Evolutionary conservation across 192 early-diverging fungal genomes (phyloP).

Genomic region (Coemansia sp.): DNA sequence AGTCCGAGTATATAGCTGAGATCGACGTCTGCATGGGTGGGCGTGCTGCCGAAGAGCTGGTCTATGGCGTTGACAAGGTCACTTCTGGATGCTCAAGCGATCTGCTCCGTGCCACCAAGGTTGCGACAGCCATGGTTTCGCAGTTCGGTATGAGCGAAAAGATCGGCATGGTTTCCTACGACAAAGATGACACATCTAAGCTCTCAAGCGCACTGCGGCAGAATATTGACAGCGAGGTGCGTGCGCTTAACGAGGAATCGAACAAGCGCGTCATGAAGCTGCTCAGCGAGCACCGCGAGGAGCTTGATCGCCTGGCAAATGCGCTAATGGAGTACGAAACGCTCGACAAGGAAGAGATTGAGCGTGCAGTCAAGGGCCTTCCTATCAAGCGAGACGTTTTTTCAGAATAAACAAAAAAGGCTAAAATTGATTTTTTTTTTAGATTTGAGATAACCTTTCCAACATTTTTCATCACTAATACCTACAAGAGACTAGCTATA

Average conservation of each 20-base stretch:
- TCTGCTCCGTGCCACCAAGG: constrained; percentile 82
- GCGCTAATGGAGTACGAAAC: constrained; percentile 98
- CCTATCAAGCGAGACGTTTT: constrained; percentile 40
- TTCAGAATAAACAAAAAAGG: not conserved
- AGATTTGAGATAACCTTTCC: too few relatives aligned
- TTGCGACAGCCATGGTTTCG: constrained; percentile 90
- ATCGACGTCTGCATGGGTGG: constrained; percentile 99
- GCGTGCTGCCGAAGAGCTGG: constrained; percentile 94
- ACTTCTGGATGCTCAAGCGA: constrained; percentile 94
- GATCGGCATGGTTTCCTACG: constrained; percentile 79
- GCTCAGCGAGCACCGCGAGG: constrained; percentile 75
- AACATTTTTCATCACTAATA: too few relatives aligned
- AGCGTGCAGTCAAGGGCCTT: constrained; percentile 55
- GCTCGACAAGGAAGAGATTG: constrained; percentile 84
- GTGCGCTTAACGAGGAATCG: constrained; percentile 68
- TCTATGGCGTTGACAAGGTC: constrained; percentile 92
- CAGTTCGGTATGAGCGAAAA: constrained; percentile 94
- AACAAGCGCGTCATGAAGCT: constrained; percentile 71
- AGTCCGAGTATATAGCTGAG: constrained; percentile 81
- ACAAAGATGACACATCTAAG: constrained; percentile 71
- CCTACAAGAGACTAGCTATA: too few relatives aligned
- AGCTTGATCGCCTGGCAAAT: constrained; percentile 86
- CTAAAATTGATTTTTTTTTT: not conserved
- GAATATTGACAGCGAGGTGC: constrained; percentile 86
- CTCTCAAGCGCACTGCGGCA: constrained; percentile 74